These are phyloP conservation scores for Talaromyces rugulosus DNA, from an alignment of 2,329 filamentous ascomycete species.

Conservation along the genomic window DNA sequence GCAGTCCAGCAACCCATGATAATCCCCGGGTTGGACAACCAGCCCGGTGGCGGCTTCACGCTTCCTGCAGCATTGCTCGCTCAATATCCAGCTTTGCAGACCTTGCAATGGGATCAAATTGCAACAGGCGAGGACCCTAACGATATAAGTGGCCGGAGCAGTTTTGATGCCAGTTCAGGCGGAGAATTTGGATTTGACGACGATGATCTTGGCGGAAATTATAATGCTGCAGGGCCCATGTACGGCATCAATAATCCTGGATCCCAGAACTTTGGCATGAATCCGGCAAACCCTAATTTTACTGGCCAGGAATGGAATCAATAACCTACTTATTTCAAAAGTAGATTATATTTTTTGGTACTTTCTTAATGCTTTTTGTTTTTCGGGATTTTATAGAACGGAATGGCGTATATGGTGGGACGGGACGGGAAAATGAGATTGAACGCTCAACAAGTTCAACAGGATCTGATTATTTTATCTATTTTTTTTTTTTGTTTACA, in stretches of 20 bases:
- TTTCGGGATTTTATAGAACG: not conserved
- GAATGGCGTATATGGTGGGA: not conserved
- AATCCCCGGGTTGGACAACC: slow-evolving; percentile 56
- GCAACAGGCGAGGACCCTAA: slow-evolving; percentile 52
- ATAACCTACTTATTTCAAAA: slow-evolving; percentile 9
- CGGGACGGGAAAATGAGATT: not conserved
- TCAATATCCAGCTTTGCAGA: slow-evolving; percentile 90
- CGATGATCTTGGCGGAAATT: slow-evolving; percentile 35
- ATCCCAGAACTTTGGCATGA: slow-evolving; percentile 27
- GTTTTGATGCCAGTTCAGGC: slow-evolving; percentile 42
- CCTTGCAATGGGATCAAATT: slow-evolving; percentile 82
- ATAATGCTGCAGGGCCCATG: slow-evolving; percentile 29
- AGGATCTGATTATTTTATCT: not conserved
- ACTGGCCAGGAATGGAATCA: slow-evolving; percentile 26
- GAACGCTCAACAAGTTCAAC: not conserved
- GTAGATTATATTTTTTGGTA: slow-evolving; percentile 8
- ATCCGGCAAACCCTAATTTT: slow-evolving; percentile 24
- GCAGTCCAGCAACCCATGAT: slow-evolving; percentile 55
- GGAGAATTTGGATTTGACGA: slow-evolving; percentile 42
- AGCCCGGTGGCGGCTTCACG: slow-evolving; percentile 56
- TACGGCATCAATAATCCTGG: slow-evolving; percentile 22
- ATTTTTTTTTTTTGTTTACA: not conserved
- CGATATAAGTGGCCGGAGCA: slow-evolving; percentile 63
- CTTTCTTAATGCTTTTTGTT: not conserved
- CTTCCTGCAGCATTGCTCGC: slow-evolving; percentile 84